Conservation (phyloP, 2,329 filamentous ascomycete genomes). For the Beauveria varroae region DNA sequence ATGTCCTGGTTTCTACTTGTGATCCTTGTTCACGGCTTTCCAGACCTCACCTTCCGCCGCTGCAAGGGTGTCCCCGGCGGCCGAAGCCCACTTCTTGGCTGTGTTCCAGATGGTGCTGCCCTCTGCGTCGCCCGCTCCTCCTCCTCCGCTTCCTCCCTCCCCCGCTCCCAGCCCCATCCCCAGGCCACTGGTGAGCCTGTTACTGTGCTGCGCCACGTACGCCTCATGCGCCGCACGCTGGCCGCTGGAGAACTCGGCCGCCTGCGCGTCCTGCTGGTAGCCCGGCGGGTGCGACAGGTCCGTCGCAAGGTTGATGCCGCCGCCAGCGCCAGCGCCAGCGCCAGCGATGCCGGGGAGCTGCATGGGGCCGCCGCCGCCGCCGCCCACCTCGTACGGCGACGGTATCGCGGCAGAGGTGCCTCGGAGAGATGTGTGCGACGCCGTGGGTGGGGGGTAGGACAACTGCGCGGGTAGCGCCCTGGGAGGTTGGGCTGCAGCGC, state of each 20-base stretch:
- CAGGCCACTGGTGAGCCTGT: slow-evolving; percentile 12
- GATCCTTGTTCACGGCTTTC: slow-evolving; percentile 55
- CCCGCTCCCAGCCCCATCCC: too few species aligned
- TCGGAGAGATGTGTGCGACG: slow-evolving; percentile 12
- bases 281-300: slow-evolving; percentile 42
- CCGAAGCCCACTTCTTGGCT: slow-evolving; percentile 42
- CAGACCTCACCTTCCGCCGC: slow-evolving; percentile 55
- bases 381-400: slow-evolving; percentile 1
- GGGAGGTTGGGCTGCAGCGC: slow-evolving; percentile 30
- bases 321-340: background rate
- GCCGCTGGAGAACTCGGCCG: slow-evolving; percentile 41
- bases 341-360: slow-evolving; percentile 13
- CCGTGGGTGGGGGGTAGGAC: background rate
- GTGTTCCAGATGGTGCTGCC: slow-evolving; percentile 36
- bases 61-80: slow-evolving; percentile 49
- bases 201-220: slow-evolving; percentile 20
- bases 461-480: slow-evolving; percentile 32
- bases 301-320: slow-evolving; percentile 17
- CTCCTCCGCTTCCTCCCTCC: too few species aligned
- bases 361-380: background rate
- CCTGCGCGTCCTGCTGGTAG: slow-evolving; percentile 49
- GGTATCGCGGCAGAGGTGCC: slow-evolving; percentile 31
- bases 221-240: slow-evolving; percentile 36
- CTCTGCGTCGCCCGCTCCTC: slow-evolving; percentile 29
- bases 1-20: slow-evolving; percentile 14